Percentiles rank a stretch among this genome's conserved stretches.
phyloP scores from a whole-genome alignment of 2,329 filamentous ascomycete genomes.

The Aspergillus neotritici region DNA sequence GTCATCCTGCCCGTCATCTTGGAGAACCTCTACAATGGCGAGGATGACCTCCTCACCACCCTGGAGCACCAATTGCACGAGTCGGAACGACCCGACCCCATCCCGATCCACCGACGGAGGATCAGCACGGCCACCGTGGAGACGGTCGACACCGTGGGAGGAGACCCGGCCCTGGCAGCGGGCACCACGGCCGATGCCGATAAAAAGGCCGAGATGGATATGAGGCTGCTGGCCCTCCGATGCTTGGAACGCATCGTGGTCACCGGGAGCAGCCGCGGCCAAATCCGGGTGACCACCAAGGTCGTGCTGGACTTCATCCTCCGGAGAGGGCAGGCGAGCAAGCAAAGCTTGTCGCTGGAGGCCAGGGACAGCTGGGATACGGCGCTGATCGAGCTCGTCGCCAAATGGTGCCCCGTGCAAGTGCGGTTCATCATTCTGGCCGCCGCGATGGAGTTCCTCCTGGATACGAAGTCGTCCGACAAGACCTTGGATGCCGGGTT shows the following conservation, averaged over 20 bases:
- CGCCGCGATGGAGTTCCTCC: conserved; percentile 69
- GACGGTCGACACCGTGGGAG: conserved; percentile 64
- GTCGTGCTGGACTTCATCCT: conserved; percentile 69
- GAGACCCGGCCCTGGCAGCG: conserved; percentile 59
- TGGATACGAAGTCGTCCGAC: conserved; percentile 62
- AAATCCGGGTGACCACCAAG: conserved; percentile 70
- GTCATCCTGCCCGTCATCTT: conserved; percentile 78
- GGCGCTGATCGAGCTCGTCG: conserved; percentile 70
- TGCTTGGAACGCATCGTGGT: conserved; percentile 83
- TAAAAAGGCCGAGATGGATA: conserved; percentile 81
- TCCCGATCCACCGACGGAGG: conserved; percentile 59
- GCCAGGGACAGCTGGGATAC: conserved; percentile 68
- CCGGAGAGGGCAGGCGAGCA: conserved; percentile 51
- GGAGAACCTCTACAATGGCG: conserved; percentile 69
- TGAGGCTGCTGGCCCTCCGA: conserved; percentile 74
- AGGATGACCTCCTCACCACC: conserved; percentile 59
- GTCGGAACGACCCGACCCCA: conserved; percentile 63
- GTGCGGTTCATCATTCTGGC: conserved; percentile 88
- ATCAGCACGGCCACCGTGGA: conserved; percentile 74
- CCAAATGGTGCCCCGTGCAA: conserved; percentile 87
- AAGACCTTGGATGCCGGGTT: conserved; percentile 68
- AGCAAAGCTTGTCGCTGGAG: conserved; percentile 36
- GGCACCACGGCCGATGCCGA: conserved; percentile 83
- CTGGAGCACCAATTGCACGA: conserved; percentile 62
- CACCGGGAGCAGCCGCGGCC: conserved; percentile 67